phyloP scores from a whole-genome alignment of 768 basidiomycete species.

The Trametes elegans region DNA sequence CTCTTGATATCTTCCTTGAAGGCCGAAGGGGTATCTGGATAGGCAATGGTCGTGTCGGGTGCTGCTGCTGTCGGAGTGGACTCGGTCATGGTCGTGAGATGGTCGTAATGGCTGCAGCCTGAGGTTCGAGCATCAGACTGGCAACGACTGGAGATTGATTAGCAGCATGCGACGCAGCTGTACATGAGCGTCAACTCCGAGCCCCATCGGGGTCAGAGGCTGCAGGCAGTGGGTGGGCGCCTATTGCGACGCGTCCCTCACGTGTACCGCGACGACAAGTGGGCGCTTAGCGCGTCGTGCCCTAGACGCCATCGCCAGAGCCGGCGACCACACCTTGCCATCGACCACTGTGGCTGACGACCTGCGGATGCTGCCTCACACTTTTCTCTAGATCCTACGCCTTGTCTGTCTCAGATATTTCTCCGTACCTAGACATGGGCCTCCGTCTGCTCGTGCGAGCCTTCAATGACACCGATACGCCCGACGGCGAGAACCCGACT shows the following conservation, averaged over 20 bases:
- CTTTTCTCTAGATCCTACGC: neutral
- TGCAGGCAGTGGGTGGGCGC: neutral
- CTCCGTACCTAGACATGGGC: neutral
- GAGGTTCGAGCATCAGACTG: too few species aligned
- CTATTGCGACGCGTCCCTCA: slow-evolving; percentile 7
- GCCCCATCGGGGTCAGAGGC: neutral
- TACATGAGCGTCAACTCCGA: neutral
- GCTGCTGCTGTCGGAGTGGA: neutral
- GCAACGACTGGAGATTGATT: too few species aligned
- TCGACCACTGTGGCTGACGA: slow-evolving; percentile 4
- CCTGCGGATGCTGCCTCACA: slow-evolving; percentile 7
- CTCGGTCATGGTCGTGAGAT: neutral
- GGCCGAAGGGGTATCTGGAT: neutral
- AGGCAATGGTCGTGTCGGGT: neutral
- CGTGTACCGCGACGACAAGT: slow-evolving; percentile 18
- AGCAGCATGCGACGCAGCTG: too few species aligned
- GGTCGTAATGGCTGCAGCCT: too few species aligned
- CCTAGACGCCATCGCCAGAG: slow-evolving; percentile 6
- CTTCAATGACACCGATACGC: slow-evolving; percentile 3
- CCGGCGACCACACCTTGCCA: neutral
- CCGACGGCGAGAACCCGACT: slow-evolving; percentile 11
- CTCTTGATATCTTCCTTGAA: neutral
- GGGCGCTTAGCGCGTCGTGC: slow-evolving; percentile 13
- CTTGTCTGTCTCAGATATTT: neutral
- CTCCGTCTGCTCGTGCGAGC: slow-evolving; percentile 3